Base-by-base conservation (phyloP, 176 grass and related monocot species). In the Oryza meridionalis region DNA sequence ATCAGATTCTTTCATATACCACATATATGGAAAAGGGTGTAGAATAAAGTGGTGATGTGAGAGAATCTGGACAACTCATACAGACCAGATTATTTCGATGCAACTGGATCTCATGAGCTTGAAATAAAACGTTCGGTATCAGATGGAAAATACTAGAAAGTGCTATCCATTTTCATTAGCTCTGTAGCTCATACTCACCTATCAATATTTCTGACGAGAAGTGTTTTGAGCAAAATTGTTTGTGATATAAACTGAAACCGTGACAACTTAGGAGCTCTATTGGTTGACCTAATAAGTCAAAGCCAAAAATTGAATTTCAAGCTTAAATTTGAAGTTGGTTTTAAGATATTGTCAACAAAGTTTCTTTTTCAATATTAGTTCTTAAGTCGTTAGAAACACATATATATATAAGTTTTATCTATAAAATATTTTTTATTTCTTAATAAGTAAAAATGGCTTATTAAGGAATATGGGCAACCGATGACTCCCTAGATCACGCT, bases 31-130 rank as follows among this genome's bases (percentile, higher is more conserved):
- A 49, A 70, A 27, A 44, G 29, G 2, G 2, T 14, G 33, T 22
- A 46, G 73, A 85, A 90, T 90, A 86, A 86, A 82, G 73, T 35
- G 64, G 8, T n/a, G 19, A 38, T 65, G 13, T n/a, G 47, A 16
- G 51, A 53, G 44, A 67, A 82, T 50, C n/a, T 45, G 72, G 25
- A 71, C 51, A 51, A 51, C 49, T 25, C 65, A 22, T 29, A 64
- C 47, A 67, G 5, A 15, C n/a, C 14, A 72, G 37, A 21, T 38
- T 59, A 21, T 15, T 25, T 72, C 5, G 55, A 68, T 19, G 65
- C 25, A 2, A 46, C 65, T 13, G 9, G 5, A 11, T 19, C 15
- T 63, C 3, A 19, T 49, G 9, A 35, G 24, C 17, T 77, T 37
- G 24, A 46, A 63, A 70, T 61, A 0, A 40, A 35, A 69, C 44